These are phyloP conservation scores for Crataegus laevigata DNA, from an alignment of 306 rosid genomes.

Conservation along the genomic window DNA sequence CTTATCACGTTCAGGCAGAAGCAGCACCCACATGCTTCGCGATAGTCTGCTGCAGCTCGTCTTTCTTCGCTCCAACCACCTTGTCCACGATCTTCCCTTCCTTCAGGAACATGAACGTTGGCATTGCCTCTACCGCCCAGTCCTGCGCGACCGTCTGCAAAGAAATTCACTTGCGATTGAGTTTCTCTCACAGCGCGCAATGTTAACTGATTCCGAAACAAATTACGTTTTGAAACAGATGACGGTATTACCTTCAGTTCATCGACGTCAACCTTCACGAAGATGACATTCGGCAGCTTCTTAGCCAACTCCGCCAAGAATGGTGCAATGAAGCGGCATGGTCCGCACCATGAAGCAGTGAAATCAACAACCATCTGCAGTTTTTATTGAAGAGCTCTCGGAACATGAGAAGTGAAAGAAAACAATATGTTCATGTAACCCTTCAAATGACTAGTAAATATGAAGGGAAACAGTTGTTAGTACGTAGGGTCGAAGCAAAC, in stretches of 20 bases:
- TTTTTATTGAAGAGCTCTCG: neutral
- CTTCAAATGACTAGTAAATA: too few species aligned
- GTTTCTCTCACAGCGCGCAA: neutral
- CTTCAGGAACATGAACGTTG: slow-evolving; percentile 80
- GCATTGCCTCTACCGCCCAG: slow-evolving; percentile 98
- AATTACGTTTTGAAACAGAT: neutral
- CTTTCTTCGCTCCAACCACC: slow-evolving; percentile 89
- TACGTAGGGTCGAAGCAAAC: neutral
- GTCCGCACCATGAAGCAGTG: slow-evolving; percentile 98
- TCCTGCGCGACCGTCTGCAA: slow-evolving; percentile 72
- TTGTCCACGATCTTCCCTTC: slow-evolving; percentile 70
- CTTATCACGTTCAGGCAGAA: slow-evolving; percentile 23
- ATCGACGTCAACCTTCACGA: slow-evolving; percentile 85
- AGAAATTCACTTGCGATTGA: neutral
- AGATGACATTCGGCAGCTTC: slow-evolving; percentile 46
- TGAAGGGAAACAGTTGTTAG: neutral
- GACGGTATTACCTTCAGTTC: slow-evolving; percentile 57
- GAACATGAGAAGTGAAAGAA: neutral
- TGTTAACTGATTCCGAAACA: neutral
- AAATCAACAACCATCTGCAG: slow-evolving; percentile 73
- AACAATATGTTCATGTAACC: too few species aligned
- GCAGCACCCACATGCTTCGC: slow-evolving; percentile 42
- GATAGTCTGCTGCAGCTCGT: slow-evolving; percentile 60
- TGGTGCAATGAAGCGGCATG: slow-evolving; percentile 84
- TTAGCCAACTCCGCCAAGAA: slow-evolving; percentile 65